phyloP scores from a whole-genome alignment of 352 stramenopile genomes.

The Lagenidium giganteum region DNA sequence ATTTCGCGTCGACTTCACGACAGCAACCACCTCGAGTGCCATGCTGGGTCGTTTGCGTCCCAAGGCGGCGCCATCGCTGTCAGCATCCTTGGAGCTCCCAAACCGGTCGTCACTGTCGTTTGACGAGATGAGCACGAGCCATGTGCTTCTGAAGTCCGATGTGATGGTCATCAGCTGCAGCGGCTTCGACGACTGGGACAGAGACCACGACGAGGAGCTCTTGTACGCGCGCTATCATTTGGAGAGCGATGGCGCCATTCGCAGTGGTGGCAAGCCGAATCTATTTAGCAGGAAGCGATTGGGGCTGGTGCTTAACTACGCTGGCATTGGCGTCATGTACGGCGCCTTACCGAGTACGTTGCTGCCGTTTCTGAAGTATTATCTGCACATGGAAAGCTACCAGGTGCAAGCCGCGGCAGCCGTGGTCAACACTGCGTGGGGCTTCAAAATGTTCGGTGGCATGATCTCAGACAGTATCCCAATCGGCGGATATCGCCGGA shows the following conservation, averaged over 20 bases:
- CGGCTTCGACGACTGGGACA: slow-evolving; percentile 21
- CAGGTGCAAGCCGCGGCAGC: slow-evolving; percentile 39
- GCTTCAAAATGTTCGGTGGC: slow-evolving; percentile 61
- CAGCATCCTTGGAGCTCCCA: too few species aligned
- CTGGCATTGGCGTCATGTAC: slow-evolving; percentile 59
- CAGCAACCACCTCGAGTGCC: too few species aligned
- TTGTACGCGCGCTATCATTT: slow-evolving; percentile 63
- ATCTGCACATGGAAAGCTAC: slow-evolving; percentile 59
- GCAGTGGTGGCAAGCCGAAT: slow-evolving; percentile 38
- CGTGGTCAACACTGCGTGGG: slow-evolving; percentile 59
- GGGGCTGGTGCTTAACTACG: slow-evolving; percentile 73
- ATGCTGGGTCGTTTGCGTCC: too few species aligned
- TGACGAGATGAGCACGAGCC: too few species aligned
- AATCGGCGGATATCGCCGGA: slow-evolving; percentile 52
- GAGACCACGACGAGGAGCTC: slow-evolving; percentile 19
- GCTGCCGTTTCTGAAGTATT: slow-evolving; percentile 49
- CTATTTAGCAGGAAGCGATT: slow-evolving; percentile 37
- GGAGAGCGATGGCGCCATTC: slow-evolving; percentile 55
- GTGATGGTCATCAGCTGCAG: slow-evolving; percentile 23
- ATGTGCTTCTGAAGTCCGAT: too few species aligned
- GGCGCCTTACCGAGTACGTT: slow-evolving; percentile 53
- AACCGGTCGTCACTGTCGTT: too few species aligned
- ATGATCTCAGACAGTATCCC: slow-evolving; percentile 58
- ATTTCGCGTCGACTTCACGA: too few species aligned
- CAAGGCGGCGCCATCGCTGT: too few species aligned